These are phyloP conservation scores for Crithidia mellificae DNA, from an alignment of 208 protist genomes.

Conservation along the genomic window DNA sequence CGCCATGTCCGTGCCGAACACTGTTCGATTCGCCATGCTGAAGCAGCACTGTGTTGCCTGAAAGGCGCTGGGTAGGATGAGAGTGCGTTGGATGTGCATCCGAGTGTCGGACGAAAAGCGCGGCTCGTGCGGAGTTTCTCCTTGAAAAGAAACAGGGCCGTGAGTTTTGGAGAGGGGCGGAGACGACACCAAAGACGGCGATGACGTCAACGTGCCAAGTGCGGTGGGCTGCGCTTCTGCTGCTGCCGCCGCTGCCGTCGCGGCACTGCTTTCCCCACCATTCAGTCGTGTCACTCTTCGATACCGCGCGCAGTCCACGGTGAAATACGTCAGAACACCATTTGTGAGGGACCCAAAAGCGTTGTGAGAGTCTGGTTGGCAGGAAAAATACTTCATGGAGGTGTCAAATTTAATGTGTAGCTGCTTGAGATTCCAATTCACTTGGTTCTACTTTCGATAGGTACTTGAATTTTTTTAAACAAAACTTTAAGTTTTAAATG, in stretches of 20 bases:
- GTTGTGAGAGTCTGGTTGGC: constrained; percentile 84
- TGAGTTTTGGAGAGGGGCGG: no score
- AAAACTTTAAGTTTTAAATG: no score
- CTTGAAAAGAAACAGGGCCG: no score
- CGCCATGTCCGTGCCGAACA: constrained; percentile 71
- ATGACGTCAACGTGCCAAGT: no score
- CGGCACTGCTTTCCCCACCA: constrained; percentile 7
- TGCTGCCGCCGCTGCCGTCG: no score
- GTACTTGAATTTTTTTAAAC: no score
- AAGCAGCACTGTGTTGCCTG: constrained; percentile 59
- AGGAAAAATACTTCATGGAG: constrained; percentile 83
- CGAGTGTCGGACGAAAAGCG: constrained; percentile 26
- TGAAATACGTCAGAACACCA: constrained; percentile 75
- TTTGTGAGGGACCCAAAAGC: constrained; percentile 75
- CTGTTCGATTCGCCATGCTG: constrained; percentile 68
- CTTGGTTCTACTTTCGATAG: no score
- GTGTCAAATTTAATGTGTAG: no score
- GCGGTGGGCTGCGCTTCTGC: no score
- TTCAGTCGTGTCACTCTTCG: constrained; percentile 2
- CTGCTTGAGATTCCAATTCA: no score
- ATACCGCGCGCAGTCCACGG: constrained; percentile 47
- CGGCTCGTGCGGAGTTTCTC: constrained; percentile 2
- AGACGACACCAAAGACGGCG: neutral
- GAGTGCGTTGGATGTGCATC: constrained; percentile 46
- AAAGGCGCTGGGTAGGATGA: constrained; percentile 61